These are phyloP conservation scores for Colletotrichum musae DNA, from an alignment of 2,329 filamentous ascomycete species.

Conservation along the genomic window DNA sequence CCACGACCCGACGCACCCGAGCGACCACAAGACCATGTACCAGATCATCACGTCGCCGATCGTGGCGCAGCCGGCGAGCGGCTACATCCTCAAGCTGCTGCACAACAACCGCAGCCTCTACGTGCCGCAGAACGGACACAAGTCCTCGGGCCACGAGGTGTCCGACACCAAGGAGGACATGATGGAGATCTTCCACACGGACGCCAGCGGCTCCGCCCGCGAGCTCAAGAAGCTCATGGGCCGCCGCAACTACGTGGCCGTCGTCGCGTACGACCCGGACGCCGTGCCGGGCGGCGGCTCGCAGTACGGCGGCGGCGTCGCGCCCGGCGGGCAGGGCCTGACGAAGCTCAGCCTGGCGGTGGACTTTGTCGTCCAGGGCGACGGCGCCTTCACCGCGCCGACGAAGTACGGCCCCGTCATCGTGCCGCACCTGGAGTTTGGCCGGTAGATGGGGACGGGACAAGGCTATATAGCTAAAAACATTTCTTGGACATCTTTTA, in stretches of 20 bases:
- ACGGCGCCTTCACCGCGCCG: conserved; percentile 83
- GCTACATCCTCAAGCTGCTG: conserved; percentile 93
- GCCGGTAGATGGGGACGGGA: conserved; percentile 60
- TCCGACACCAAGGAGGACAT: conserved; percentile 99
- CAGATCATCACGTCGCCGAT: conserved; percentile 95
- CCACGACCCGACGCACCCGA: conserved; percentile 91
- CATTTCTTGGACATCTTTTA: conserved; percentile 27
- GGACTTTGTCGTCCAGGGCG: conserved; percentile 97
- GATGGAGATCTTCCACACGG: conserved; percentile 99
- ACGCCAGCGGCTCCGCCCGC: conserved; percentile 85
- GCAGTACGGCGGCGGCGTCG: conserved; percentile 49
- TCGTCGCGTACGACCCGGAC: conserved; percentile 95
- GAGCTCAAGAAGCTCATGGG: conserved; percentile 96
- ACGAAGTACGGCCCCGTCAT: conserved; percentile 98
- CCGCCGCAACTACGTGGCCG: conserved; percentile 90
- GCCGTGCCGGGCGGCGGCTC: conserved; percentile 59
- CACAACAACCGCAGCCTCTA: conserved; percentile 95
- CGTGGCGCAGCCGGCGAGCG: conserved; percentile 87
- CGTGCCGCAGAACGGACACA: conserved; percentile 88
- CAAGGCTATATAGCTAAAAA: not conserved
- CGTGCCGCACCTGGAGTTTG: conserved; percentile 87
- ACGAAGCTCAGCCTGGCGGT: conserved; percentile 88
- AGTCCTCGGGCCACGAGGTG: conserved; percentile 75
- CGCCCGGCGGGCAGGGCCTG: conserved; percentile 57
- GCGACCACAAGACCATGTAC: conserved; percentile 99